These are phyloP conservation scores for Carex arenaria DNA, from an alignment of 202 grass and related monocot genomes.

Conservation along the genomic window DNA sequence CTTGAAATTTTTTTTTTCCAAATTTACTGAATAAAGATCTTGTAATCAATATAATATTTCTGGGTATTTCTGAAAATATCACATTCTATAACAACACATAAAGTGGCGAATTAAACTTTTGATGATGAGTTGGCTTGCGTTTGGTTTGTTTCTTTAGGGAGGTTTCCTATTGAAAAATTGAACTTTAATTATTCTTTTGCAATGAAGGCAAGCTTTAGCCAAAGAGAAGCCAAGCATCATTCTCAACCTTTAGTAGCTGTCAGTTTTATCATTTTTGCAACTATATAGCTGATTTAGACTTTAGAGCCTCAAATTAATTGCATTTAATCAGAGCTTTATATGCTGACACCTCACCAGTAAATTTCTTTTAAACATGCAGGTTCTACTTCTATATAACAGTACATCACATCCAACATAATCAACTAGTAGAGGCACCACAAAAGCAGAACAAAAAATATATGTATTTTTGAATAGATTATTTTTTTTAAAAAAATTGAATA, in stretches of 20 bases:
- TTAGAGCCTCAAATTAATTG: background rate
- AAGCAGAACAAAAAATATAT: background rate
- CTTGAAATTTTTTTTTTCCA: background rate
- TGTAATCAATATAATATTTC: background rate
- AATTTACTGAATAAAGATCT: background rate
- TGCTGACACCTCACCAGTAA: background rate
- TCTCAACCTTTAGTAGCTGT: conserved; percentile 16
- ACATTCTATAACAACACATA: background rate
- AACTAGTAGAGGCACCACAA: background rate
- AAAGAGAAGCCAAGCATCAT: conserved; percentile 23
- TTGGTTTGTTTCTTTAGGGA: background rate
- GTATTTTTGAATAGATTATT: too few species aligned
- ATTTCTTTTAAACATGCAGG: background rate
- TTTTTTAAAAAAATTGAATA: too few species aligned
- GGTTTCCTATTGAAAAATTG: background rate
- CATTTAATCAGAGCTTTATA: background rate
- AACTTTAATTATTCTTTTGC: conserved; percentile 30
- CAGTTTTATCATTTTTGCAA: background rate
- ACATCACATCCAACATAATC: background rate
- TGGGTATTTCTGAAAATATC: background rate
- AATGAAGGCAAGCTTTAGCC: conserved; percentile 25
- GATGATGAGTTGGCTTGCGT: background rate
- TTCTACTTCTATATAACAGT: background rate
- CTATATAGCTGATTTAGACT: background rate
- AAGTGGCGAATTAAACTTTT: background rate